Evolutionary conservation across 2,329 filamentous ascomycete species (phyloP).

Genomic region (Phaeosphaeriaceae sp.): DNA sequence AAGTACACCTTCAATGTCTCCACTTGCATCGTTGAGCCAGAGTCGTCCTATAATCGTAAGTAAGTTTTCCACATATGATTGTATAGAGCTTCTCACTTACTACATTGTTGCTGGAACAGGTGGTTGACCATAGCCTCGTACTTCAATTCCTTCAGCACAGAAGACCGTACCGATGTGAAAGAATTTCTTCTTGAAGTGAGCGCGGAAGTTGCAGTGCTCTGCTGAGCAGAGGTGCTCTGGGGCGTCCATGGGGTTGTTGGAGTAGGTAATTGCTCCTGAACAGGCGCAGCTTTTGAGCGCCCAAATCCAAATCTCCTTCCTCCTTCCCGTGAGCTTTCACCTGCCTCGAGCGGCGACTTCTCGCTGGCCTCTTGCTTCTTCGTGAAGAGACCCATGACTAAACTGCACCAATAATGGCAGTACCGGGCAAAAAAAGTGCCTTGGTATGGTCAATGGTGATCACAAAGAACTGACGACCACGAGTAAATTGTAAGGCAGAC

Average conservation of each 20-base stretch:
- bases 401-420: background rate
- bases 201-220: constrained; percentile 17
- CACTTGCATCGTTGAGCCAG: constrained; percentile 74
- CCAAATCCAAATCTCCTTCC: constrained; percentile 15
- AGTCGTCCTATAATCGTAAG: constrained; percentile 54
- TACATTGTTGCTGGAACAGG: constrained; percentile 80
- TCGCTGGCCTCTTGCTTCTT: constrained; percentile 13
- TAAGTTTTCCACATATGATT: background rate
- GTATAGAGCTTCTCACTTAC: constrained; percentile 12
- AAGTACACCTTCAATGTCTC: constrained; percentile 57
- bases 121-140: constrained; percentile 87
- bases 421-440: background rate
- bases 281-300: constrained; percentile 19
- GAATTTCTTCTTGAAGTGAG: constrained; percentile 29
- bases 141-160: constrained; percentile 70
- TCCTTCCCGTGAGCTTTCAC: constrained; percentile 7
- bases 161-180: constrained; percentile 18
- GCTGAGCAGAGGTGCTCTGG: constrained; percentile 11
- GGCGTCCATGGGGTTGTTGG: constrained; percentile 19
- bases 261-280: constrained; percentile 20
- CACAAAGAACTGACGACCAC: background rate
- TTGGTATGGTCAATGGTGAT: background rate
- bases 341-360: constrained; percentile 12
- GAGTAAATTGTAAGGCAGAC: background rate
- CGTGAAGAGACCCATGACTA: constrained; percentile 10